Percentiles rank a stretch among this genome's conserved stretches.
Conservation (phyloP, 2,329 filamentous ascomycete species). For the Ilyonectria mors-panacis region DNA sequence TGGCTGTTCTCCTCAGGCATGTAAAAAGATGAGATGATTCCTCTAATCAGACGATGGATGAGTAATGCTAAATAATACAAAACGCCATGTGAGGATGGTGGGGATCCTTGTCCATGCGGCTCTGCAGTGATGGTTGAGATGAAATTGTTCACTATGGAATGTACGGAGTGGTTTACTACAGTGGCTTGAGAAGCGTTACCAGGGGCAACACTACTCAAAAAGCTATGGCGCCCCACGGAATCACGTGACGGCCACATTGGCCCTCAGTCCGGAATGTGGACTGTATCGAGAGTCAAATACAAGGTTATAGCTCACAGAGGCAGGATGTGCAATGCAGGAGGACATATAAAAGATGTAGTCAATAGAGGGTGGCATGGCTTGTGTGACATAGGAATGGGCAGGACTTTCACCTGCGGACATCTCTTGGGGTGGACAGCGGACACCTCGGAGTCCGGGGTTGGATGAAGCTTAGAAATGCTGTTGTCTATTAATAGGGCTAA, state of each 20-base stretch:
- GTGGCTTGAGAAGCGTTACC: conserved; percentile 7
- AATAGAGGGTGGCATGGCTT: neutral
- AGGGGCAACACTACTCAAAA: conserved; percentile 17
- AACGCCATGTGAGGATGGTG: neutral
- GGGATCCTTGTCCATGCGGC: conserved; percentile 13
- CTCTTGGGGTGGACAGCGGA: neutral
- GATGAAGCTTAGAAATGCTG: neutral
- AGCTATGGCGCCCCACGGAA: neutral
- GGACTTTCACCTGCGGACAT: neutral
- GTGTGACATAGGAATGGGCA: neutral
- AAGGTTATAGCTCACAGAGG: neutral
- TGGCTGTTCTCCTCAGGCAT: conserved; percentile 1
- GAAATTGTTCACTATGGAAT: neutral
- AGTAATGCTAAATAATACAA: neutral
- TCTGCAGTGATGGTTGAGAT: conserved; percentile 1
- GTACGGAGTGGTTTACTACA: neutral
- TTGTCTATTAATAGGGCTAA: conserved; percentile 7
- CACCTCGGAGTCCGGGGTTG: neutral
- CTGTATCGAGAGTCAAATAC: neutral
- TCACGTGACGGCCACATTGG: conserved; percentile 12
- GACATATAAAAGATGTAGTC: neutral
- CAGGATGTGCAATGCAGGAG: neutral
- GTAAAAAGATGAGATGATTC: conserved; percentile 7
- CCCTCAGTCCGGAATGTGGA: neutral
- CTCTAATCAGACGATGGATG: conserved; percentile 3